Evolutionary conservation across 164 flowering plant species (phyloP).

Genomic region (Saururus chinensis): DNA sequence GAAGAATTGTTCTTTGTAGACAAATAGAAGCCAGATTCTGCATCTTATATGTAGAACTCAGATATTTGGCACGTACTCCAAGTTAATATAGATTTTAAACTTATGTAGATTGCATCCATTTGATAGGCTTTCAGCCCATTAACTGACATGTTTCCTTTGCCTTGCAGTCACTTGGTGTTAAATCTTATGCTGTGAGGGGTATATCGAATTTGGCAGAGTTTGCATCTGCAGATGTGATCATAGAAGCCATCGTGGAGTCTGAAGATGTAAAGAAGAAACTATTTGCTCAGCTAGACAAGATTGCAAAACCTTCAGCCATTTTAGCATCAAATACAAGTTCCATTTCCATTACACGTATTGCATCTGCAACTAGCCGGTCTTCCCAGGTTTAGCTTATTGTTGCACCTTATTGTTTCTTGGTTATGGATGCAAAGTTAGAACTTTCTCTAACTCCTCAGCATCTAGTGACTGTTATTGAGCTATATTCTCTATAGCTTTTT

Average conservation of each 20-base stretch:
- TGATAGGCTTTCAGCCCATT: not conserved
- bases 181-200: conserved; percentile 30
- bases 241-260: conserved; percentile 94
- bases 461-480: too few relatives aligned
- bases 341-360: conserved; percentile 84
- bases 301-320: conserved; percentile 57
- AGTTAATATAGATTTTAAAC: too few relatives aligned
- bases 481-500: too few relatives aligned
- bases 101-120: too few relatives aligned
- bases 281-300: conserved; percentile 57
- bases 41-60: too few relatives aligned
- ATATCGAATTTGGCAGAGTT: conserved; percentile 58
- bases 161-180: conserved; percentile 35
- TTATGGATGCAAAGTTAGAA: not conserved
- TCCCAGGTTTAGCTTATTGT: conserved; percentile 39
- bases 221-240: conserved; percentile 48
- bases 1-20: too few relatives aligned
- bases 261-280: conserved; percentile 76
- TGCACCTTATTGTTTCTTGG: conserved; percentile 1
- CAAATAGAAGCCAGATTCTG: too few relatives aligned
- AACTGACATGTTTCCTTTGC: not conserved
- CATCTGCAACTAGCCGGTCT: conserved; percentile 64
- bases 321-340: conserved; percentile 98
- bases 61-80: too few relatives aligned
- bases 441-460: not conserved